Base-by-base conservation (phyloP, 1,284 basidiomycete species). In the Ceratobasidium theobromae region DNA sequence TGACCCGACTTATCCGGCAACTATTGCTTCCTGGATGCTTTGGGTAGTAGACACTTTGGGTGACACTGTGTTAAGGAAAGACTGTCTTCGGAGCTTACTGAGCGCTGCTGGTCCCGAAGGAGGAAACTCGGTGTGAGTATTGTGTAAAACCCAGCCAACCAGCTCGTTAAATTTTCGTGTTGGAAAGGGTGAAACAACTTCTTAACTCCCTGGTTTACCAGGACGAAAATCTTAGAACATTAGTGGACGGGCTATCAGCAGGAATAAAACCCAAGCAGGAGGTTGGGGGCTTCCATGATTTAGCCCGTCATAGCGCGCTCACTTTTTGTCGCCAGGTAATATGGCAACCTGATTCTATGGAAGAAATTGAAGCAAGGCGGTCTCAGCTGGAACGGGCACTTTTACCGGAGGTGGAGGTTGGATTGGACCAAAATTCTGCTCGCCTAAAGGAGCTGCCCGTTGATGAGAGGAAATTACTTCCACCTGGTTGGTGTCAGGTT, bases 1-100 rank as follows among this genome's bases (percentile, higher is more conserved):
- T 11, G 78, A 78, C 70, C 64, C 75, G 9, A 81, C 86, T 0
- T 86, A 85, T 71, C 79, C 81, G 43, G 75, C 80, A 65, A 87
- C 84, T 70, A 76, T 89, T 12, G 84, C 86, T 14, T 81, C 83
- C 55, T 91, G 89, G 89, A 82, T 77, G 1, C 76, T 79, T 32
- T 91, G 88, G 87, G 76, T 79, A 21, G 73, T 81, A 18, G 78
- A 81, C 40, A 77, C 72, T 14, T 80, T 77, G 75, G 72, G 75
- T 0, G 70, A 71, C 21, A 72, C 73, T 28, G 72, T 21, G 4
- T 46, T 30, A 14, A 27, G 62, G 23, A 45, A 21, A 21, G 62
- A 65, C 6, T 65, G 62, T 25, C 51, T 65, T 28, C 38, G 62
- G 21, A 45, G 23, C 27, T 21, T 65, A n/a, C 48, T 65, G 6